Evolutionary conservation across 305 asterid genomes (phyloP).

Genomic region (Solanum hybrid): DNA sequence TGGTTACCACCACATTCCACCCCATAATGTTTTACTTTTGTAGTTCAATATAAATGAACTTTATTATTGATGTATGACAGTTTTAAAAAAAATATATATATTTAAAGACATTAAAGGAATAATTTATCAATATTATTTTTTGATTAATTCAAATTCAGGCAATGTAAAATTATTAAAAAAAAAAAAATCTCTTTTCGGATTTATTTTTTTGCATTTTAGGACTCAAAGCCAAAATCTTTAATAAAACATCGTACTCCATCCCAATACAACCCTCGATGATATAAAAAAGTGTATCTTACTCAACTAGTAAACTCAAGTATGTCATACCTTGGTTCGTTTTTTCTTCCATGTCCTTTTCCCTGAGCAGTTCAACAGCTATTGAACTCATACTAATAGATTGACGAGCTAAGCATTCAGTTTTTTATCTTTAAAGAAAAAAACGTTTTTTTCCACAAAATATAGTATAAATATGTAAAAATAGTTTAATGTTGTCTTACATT

Average conservation of each 20-base stretch:
- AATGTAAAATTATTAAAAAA: neutral
- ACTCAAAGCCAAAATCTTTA: rapidly evolving
- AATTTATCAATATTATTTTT: neutral
- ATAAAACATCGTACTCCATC: neutral
- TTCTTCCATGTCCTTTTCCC: neutral
- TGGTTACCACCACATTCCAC: neutral
- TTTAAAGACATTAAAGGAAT: neutral
- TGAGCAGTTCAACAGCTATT: neutral
- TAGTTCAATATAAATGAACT: no score
- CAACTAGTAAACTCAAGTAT: neutral
- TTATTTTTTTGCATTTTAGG: neutral
- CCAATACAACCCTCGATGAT: neutral
- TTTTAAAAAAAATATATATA: no score
- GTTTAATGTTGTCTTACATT: no score
- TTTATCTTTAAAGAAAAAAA: neutral
- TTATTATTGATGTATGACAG: neutral
- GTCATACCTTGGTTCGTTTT: neutral
- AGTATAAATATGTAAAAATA: no score
- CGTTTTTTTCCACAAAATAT: neutral
- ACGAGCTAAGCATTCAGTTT: neutral
- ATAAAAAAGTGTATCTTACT: neutral
- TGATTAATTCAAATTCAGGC: neutral
- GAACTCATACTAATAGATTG: neutral
- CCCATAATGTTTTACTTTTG: neutral
- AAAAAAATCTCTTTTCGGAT: neutral